Conservation (phyloP, 768 basidiomycete genomes). For the Termitomyces titanicus region DNA sequence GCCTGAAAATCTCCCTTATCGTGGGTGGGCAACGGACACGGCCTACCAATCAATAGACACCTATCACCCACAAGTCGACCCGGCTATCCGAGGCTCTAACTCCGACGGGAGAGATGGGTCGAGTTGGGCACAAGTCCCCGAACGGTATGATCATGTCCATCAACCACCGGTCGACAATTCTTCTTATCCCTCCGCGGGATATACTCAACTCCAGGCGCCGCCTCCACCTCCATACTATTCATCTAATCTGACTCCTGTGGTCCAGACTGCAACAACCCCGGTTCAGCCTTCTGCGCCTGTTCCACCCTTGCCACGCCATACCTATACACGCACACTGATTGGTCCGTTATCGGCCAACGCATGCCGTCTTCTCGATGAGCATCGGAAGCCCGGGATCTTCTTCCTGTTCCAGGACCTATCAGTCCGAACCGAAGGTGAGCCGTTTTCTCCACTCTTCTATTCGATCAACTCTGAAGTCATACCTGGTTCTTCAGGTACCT, state of each 20-base stretch:
- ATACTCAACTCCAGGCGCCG: slow-evolving; percentile 23
- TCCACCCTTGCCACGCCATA: slow-evolving; percentile 52
- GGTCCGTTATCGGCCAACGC: slow-evolving; percentile 88
- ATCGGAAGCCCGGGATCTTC: slow-evolving; percentile 84
- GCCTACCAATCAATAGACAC: slow-evolving; percentile 31
- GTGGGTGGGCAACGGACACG: slow-evolving; percentile 43
- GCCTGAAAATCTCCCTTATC: slow-evolving; percentile 39
- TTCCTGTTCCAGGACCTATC: slow-evolving; percentile 95
- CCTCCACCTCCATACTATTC: slow-evolving; percentile 22
- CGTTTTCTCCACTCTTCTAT: slow-evolving; percentile 4
- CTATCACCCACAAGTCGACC: slow-evolving; percentile 33
- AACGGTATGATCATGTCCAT: slow-evolving; percentile 24
- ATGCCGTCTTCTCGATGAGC: slow-evolving; percentile 78
- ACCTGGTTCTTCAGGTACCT: slow-evolving; percentile 53
- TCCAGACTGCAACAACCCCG: slow-evolving; percentile 6
- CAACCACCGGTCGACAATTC: slow-evolving; percentile 26
- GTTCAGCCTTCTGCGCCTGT: slow-evolving; percentile 14
- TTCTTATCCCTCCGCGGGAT: slow-evolving; percentile 25
- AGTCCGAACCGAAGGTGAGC: slow-evolving; percentile 84
- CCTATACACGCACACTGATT: slow-evolving; percentile 85
- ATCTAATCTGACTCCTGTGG: slow-evolving; percentile 14
- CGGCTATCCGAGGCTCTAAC: slow-evolving; percentile 34
- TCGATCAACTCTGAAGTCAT: slow-evolving; percentile 3
- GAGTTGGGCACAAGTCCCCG: slow-evolving; percentile 22
- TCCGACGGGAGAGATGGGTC: slow-evolving; percentile 36